Conservation (phyloP, 2,329 filamentous ascomycete genomes). For the Arachnomyces sp. region DNA sequence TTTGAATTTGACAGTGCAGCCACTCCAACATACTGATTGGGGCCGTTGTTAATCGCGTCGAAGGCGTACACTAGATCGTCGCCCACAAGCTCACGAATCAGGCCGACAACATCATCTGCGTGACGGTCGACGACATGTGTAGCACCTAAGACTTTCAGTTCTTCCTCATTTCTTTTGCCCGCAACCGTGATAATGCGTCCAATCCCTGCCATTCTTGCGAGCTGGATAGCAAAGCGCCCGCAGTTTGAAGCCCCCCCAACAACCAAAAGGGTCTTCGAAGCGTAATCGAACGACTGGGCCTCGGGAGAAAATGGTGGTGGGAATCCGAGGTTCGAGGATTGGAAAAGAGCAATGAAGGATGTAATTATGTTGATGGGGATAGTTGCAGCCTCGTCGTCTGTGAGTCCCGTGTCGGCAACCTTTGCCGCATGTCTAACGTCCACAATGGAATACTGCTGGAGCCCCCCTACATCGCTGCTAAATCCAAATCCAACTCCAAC, state of each 20-base stretch:
- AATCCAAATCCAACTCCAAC: conserved; percentile 4
- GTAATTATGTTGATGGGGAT: conserved; percentile 31
- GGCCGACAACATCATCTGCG: conserved; percentile 22
- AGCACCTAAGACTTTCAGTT: conserved; percentile 30
- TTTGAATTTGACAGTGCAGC: conserved; percentile 29
- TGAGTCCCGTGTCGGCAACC: conserved; percentile 24
- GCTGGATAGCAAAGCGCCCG: conserved; percentile 26
- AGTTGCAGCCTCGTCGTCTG: conserved; percentile 30
- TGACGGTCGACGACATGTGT: conserved; percentile 37
- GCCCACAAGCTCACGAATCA: conserved; percentile 29
- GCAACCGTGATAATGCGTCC: conserved; percentile 33
- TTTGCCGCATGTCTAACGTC: conserved; percentile 22
- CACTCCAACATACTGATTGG: conserved; percentile 22
- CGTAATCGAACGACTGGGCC: conserved; percentile 18
- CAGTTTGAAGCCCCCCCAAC: conserved; percentile 30
- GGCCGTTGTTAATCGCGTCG: conserved; percentile 25
- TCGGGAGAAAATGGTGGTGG: conserved; percentile 20
- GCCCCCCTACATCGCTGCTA: conserved; percentile 14
- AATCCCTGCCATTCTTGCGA: conserved; percentile 25
- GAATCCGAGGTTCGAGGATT: conserved; percentile 11
- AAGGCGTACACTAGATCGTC: conserved; percentile 34
- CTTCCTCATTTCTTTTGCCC: conserved; percentile 17
- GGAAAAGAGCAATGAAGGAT: conserved; percentile 28
- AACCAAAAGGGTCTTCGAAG: conserved; percentile 19
- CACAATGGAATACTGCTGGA: conserved; percentile 33